A percentile compares a stretch with the other conserved stretches of the same genome.
phyloP scores from a whole-genome alignment of 2,329 filamentous ascomycete genomes.

The Arthrobotrys iridis region DNA sequence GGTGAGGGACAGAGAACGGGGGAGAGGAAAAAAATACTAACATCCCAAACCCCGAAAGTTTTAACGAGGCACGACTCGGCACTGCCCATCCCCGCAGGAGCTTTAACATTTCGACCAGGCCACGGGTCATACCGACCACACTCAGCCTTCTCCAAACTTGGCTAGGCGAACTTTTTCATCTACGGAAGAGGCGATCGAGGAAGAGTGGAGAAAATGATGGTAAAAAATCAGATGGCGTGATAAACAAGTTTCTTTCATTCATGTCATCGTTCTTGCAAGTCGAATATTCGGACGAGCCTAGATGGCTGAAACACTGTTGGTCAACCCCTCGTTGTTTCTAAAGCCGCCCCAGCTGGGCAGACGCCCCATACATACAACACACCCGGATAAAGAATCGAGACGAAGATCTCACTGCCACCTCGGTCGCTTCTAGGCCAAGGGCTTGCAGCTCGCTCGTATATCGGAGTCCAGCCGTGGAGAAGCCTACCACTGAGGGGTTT shows the following conservation, averaged over 20 bases:
- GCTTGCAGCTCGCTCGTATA: constrained; percentile 22
- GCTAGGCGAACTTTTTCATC: constrained; percentile 42
- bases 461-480: constrained; percentile 23
- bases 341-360: constrained; percentile 25
- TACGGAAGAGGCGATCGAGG: background rate
- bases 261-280: background rate
- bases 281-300: background rate
- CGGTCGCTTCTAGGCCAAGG: constrained; percentile 22
- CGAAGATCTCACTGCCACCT: constrained; percentile 29
- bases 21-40: background rate
- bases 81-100: constrained; percentile 20
- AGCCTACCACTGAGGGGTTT: background rate
- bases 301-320: constrained; percentile 40
- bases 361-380: constrained; percentile 11
- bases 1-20: background rate
- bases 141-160: constrained; percentile 47
- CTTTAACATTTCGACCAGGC: background rate
- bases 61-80: constrained; percentile 17
- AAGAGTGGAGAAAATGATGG: background rate
- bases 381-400: background rate
- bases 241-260: constrained; percentile 25
- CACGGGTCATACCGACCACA: constrained; percentile 3
- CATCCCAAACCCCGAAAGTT: background rate
- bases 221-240: constrained; percentile 4
- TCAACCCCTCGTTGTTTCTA: constrained; percentile 30